phyloP scores from a whole-genome alignment of 2,329 filamentous ascomycete species.

The Phaeophleospora eucalypticola region DNA sequence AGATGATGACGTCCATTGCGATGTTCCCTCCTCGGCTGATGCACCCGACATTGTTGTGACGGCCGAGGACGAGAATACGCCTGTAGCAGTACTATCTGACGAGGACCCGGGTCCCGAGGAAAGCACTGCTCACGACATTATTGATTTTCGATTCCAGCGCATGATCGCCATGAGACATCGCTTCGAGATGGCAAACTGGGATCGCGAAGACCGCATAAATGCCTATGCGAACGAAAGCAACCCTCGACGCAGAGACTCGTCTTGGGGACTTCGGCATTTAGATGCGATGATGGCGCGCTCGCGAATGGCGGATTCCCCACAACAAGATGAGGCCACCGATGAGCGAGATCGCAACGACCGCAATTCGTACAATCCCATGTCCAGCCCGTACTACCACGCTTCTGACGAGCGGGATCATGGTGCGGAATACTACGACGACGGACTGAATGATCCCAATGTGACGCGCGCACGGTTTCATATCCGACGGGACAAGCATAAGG shows the following conservation, averaged over 20 bases:
- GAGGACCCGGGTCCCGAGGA: conserved; percentile 32
- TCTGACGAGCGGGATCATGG: conserved; percentile 7
- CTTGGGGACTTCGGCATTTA: conserved; percentile 20
- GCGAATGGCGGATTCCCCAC: conserved; percentile 20
- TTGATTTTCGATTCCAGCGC: conserved; percentile 31
- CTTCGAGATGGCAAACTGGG: conserved; percentile 24
- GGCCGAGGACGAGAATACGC: conserved; percentile 17
- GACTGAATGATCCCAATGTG: conserved; percentile 27
- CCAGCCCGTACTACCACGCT: conserved; percentile 13
- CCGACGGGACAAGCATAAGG: conserved; percentile 74
- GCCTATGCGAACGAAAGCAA: conserved; percentile 17
- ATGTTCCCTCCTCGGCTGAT: conserved; percentile 20
- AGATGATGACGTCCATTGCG: conserved; percentile 27
- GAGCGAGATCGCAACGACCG: conserved; percentile 12
- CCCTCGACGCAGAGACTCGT: conserved; percentile 11
- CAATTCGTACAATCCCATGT: conserved; percentile 12
- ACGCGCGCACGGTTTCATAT: conserved; percentile 77
- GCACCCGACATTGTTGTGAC: conserved; percentile 11
- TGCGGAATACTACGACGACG: conserved; percentile 20
- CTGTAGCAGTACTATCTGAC: conserved; percentile 28
- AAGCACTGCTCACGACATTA: conserved; percentile 29
- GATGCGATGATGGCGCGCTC: conserved; percentile 28
- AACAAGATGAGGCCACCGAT: conserved; percentile 18
- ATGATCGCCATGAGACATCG: conserved; percentile 26
- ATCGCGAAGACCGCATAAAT: conserved; percentile 19